phyloP scores from a whole-genome alignment of 495 filamentous ascomycete genomes.

The Podospora anserina region DNA sequence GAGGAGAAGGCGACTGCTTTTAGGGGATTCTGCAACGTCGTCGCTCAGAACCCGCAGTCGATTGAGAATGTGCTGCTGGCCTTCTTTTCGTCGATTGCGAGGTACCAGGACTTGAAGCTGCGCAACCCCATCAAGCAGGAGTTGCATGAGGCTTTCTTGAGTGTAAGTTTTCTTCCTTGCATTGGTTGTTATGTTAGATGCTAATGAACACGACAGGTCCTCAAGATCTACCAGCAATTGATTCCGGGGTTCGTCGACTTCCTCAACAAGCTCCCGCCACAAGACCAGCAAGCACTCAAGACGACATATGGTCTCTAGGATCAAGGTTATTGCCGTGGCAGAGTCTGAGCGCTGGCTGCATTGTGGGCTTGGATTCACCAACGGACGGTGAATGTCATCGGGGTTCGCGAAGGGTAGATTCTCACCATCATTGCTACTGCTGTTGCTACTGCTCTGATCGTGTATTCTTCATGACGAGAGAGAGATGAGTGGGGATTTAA shows the following conservation, averaged over 20 bases:
- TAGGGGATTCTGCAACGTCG: conserved; percentile 80
- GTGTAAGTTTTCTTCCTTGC: conserved; percentile 28
- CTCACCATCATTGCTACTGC: not conserved
- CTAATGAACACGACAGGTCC: conserved; percentile 49
- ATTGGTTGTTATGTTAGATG: not conserved
- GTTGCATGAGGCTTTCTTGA: conserved; percentile 48
- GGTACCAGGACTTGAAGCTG: conserved; percentile 59
- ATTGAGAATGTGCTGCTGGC: conserved; percentile 82
- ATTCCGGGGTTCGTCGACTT: conserved; percentile 84
- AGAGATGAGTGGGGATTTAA: not conserved
- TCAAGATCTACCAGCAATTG: conserved; percentile 77
- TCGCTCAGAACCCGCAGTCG: conserved; percentile 82
- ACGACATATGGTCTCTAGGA: conserved; percentile 37
- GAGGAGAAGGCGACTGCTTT: conserved; percentile 95
- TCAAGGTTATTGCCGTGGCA: not conserved
- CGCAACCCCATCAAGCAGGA: conserved; percentile 45
- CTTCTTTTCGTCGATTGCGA: conserved; percentile 81
- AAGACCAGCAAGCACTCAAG: conserved; percentile 54
- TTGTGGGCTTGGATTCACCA: not conserved
- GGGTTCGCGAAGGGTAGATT: not conserved
- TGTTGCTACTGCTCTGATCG: conserved; percentile 1
- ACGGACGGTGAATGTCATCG: not conserved
- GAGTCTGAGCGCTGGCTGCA: not conserved
- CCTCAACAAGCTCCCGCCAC: conserved; percentile 61
- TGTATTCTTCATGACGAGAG: not conserved